Percentiles rank a stretch among this genome's conserved stretches.
Evolutionary conservation across 1,284 basidiomycete species (phyloP).

Genomic region (Tausonia pullulans): DNA sequence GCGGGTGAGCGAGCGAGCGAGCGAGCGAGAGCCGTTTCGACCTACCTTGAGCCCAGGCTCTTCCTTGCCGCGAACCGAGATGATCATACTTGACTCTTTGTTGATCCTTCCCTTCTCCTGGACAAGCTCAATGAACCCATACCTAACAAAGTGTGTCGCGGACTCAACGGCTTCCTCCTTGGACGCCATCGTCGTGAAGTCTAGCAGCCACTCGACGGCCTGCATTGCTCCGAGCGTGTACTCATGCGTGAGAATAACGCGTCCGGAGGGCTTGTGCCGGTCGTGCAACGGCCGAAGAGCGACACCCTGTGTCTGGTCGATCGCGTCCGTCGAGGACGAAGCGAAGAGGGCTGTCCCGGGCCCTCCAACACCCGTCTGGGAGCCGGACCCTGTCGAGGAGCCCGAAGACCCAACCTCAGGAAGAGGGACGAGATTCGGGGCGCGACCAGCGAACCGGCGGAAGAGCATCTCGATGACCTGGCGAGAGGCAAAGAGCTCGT

Average conservation of each 20-base stretch:
- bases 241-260: not conserved
- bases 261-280: conserved; percentile 5
- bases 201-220: conserved; percentile 92
- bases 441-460: conserved; percentile 80
- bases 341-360: too few relatives aligned
- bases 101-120: conserved; percentile 48
- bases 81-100: conserved; percentile 77
- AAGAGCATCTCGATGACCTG: conserved; percentile 90
- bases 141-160: conserved; percentile 92
- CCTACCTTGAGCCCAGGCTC: conserved; percentile 28
- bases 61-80: conserved; percentile 63
- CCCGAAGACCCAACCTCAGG: not conserved
- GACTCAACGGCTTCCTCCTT: conserved; percentile 95
- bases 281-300: conserved; percentile 23
- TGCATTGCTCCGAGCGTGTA: conserved; percentile 46
- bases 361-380: too few relatives aligned
- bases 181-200: conserved; percentile 92
- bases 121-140: conserved; percentile 77
- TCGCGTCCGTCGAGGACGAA: conserved; percentile 13
- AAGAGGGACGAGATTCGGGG: conserved; percentile 46
- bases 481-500: conserved; percentile 93
- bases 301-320: conserved; percentile 40
- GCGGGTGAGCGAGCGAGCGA: not conserved
- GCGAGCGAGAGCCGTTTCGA: not conserved
- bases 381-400: not conserved